A percentile compares a stretch with the other conserved stretches of the same genome.
Conservation (phyloP, 2,329 filamentous ascomycete species). For the Hypoxylon sp. region DNA sequence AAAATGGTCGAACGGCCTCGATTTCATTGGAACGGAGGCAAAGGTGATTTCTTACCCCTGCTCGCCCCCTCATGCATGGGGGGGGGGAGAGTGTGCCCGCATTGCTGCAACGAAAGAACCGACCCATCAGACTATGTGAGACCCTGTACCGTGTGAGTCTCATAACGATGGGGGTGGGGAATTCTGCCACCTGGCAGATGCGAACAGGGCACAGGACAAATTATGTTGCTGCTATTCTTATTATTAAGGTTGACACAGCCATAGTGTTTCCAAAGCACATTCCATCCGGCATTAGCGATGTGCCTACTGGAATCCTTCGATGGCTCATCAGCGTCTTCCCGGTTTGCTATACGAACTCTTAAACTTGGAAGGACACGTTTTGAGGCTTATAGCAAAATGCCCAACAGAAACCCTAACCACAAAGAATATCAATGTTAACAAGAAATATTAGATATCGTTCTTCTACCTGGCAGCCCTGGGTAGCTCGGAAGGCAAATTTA, state of each 20-base stretch:
- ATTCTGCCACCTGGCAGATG: conserved; percentile 40
- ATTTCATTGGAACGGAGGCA: conserved; percentile 50
- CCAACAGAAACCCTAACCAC: conserved; percentile 9
- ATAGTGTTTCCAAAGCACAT: conserved; percentile 27
- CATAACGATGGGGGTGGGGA: conserved; percentile 27
- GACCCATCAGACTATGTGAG: conserved; percentile 35
- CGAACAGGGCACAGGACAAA: conserved; percentile 17
- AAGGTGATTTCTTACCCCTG: conserved; percentile 48
- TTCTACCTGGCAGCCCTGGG: conserved; percentile 2
- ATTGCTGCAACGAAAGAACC: conserved; percentile 46
- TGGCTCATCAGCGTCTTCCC: conserved; percentile 4
- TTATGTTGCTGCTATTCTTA: conserved; percentile 29
- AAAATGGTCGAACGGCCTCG: conserved; percentile 51
- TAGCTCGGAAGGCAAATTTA: conserved; percentile 25
- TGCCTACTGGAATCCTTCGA: conserved; percentile 22
- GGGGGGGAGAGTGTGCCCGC: conserved; percentile 33
- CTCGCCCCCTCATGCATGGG: conserved; percentile 41
- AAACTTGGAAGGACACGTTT: conserved; percentile 15
- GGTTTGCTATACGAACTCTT: conserved; percentile 1
- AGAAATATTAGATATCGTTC: conserved; percentile 7
- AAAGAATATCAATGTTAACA: conserved; percentile 17
- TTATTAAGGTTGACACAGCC: conserved; percentile 27
- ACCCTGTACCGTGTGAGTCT: conserved; percentile 36
- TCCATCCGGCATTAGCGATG: conserved; percentile 36
- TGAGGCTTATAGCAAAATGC: conserved; percentile 36